A percentile compares a stretch with the other conserved stretches of the same genome.
phyloP scores from a whole-genome alignment of 139 green algal species.

The Pseudopediastrum boryanum region DNA sequence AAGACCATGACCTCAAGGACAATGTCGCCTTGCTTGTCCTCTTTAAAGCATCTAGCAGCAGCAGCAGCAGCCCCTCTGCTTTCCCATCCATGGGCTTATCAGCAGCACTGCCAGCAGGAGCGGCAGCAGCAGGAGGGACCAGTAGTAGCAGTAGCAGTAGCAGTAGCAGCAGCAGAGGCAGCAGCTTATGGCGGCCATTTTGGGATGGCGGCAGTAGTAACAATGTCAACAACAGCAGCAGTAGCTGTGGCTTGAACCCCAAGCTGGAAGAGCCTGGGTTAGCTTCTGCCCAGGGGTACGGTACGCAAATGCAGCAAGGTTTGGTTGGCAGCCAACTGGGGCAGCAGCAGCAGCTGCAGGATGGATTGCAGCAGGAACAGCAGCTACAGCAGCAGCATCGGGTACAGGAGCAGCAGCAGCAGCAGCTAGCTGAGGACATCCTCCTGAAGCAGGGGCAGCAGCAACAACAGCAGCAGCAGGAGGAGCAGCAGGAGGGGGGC shows the following conservation, averaged over 20 bases:
- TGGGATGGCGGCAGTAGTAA: neutral
- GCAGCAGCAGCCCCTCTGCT: constrained; percentile 12
- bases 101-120: constrained; percentile 9
- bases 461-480: neutral
- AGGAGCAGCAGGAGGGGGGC: neutral
- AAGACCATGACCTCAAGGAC: constrained; percentile 66
- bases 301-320: constrained; percentile 13
- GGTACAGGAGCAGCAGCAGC: constrained; percentile 8
- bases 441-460: neutral
- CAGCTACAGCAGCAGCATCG: constrained; percentile 9
- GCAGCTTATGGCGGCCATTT: neutral
- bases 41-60: constrained; percentile 23
- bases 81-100: no score
- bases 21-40: constrained; percentile 80
- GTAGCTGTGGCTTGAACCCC: constrained; percentile 4
- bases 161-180: neutral
- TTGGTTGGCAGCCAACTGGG: constrained; percentile 22
- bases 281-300: neutral
- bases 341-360: constrained; percentile 23
- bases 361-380: neutral
- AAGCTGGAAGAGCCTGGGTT: neutral
- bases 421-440: constrained; percentile 2
- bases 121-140: constrained; percentile 1
- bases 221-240: neutral
- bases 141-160: neutral